Evolutionary conservation across 2,329 filamentous ascomycete genomes (phyloP).

Genomic region (Trichoderma asperellum): DNA sequence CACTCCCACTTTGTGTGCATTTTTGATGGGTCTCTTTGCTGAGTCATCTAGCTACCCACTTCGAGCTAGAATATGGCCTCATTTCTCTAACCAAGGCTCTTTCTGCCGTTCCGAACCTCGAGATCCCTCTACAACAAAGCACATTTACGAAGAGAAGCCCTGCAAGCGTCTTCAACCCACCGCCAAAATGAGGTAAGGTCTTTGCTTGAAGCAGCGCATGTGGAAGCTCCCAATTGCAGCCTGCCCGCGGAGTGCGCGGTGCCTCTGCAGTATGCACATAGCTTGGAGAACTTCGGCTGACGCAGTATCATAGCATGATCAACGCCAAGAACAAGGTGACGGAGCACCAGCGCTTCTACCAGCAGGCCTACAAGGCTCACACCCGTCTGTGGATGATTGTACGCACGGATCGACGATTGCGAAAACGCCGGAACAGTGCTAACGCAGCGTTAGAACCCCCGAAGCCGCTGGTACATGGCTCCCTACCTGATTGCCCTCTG

Average conservation of each 20-base stretch:
- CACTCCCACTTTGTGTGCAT: constrained; percentile 8
- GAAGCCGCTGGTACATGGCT: constrained; percentile 66
- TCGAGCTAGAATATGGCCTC: constrained; percentile 46
- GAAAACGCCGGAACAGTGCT: constrained; percentile 14
- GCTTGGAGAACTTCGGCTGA: constrained; percentile 23
- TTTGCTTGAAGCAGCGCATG: not conserved
- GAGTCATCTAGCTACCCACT: constrained; percentile 41
- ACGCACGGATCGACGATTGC: constrained; percentile 44
- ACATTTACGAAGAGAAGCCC: constrained; percentile 34
- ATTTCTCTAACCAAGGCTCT: constrained; percentile 40
- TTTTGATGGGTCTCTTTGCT: constrained; percentile 35
- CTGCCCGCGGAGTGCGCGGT: not conserved
- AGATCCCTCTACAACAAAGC: constrained; percentile 35
- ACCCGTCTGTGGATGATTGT: constrained; percentile 79
- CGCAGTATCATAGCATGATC: constrained; percentile 53
- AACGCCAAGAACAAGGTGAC: constrained; percentile 78
- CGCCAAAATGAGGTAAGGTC: constrained; percentile 49
- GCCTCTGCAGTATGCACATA: not conserved
- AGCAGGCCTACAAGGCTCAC: constrained; percentile 70
- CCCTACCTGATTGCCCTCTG: constrained; percentile 70
- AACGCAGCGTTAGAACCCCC: constrained; percentile 56
- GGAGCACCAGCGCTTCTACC: constrained; percentile 74
- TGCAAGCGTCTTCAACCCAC: constrained; percentile 35
- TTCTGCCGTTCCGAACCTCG: constrained; percentile 16
- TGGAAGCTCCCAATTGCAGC: constrained; percentile 13